Percentiles rank a stretch among this genome's conserved stretches.
These are phyloP conservation scores for Alternaria sp. DNA, from an alignment of 2,329 filamentous ascomycete species.

Conservation along the genomic window DNA sequence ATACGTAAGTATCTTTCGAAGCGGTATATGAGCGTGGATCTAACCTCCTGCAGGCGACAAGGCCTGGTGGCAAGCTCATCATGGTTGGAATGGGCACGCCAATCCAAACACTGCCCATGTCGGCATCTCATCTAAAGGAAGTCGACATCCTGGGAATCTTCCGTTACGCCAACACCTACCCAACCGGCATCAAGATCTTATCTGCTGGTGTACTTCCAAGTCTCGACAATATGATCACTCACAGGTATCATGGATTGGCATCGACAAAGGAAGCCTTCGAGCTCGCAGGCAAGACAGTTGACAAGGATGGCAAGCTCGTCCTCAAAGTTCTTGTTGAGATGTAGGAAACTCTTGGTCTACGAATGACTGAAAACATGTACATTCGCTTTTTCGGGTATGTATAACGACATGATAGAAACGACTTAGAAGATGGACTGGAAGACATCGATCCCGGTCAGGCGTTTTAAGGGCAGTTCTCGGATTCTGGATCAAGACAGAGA, in stretches of 20 bases:
- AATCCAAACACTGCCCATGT: conserved; percentile 62
- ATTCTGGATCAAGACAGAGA: conserved; percentile 19
- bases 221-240: conserved; percentile 63
- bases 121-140: conserved; percentile 63
- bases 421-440: conserved; percentile 8
- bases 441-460: conserved; percentile 15
- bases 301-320: conserved; percentile 61
- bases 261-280: conserved; percentile 62
- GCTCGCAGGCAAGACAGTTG: conserved; percentile 59
- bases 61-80: conserved; percentile 61
- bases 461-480: conserved; percentile 15
- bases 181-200: conserved; percentile 62
- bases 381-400: conserved; percentile 5
- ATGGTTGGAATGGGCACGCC: conserved; percentile 67
- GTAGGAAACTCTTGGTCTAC: conserved; percentile 13
- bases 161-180: conserved; percentile 64
- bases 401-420: conserved; percentile 18
- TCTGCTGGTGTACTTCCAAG: conserved; percentile 59
- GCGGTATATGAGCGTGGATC: conserved; percentile 15
- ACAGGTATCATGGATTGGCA: conserved; percentile 57
- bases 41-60: conserved; percentile 44
- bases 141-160: conserved; percentile 67
- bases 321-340: conserved; percentile 59
- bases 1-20: conserved; percentile 42
- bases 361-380: conserved; percentile 9